Evolutionary conservation across 2,329 filamentous ascomycete species (phyloP).

Genomic region (Fusarium drepaniforme): DNA sequence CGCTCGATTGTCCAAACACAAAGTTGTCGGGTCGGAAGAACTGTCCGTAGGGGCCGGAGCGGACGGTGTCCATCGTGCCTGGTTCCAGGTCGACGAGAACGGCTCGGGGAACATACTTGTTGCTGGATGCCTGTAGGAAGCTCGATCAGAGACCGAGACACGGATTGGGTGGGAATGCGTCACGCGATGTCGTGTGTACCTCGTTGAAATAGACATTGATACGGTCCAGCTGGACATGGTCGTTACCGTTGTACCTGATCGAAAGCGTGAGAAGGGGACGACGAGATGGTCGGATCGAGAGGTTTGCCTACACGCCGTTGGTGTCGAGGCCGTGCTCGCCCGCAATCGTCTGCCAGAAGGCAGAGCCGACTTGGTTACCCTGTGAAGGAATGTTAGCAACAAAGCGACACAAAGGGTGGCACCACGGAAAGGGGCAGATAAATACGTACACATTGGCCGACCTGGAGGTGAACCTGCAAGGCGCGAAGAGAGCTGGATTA

Average conservation of each 20-base stretch:
- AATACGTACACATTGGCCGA: not conserved
- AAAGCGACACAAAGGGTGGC: not conserved
- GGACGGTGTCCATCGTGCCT: not conserved
- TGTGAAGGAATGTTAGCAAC: not conserved
- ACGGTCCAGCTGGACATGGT: not conserved
- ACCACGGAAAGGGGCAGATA: not conserved
- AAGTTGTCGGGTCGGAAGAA: constrained; percentile 3
- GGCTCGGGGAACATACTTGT: not conserved
- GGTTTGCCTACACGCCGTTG: not conserved
- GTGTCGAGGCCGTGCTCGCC: constrained; percentile 1
- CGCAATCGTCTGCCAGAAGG: not conserved
- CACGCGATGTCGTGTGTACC: not conserved
- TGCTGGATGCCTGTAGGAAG: constrained; percentile 2
- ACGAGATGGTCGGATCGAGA: not conserved
- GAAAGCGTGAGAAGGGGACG: not conserved
- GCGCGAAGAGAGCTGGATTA: not conserved
- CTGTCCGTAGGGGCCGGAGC: not conserved
- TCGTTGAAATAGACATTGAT: constrained; percentile 5
- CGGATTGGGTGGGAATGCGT: not conserved
- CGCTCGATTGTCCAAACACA: constrained; percentile 1
- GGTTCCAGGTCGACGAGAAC: not conserved
- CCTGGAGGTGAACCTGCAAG: not conserved
- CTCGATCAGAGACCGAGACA: not conserved
- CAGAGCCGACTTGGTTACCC: constrained; percentile 1
- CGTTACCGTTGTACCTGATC: not conserved